phyloP scores from a whole-genome alignment of 768 basidiomycete species.

The Boletellus emodensis region DNA sequence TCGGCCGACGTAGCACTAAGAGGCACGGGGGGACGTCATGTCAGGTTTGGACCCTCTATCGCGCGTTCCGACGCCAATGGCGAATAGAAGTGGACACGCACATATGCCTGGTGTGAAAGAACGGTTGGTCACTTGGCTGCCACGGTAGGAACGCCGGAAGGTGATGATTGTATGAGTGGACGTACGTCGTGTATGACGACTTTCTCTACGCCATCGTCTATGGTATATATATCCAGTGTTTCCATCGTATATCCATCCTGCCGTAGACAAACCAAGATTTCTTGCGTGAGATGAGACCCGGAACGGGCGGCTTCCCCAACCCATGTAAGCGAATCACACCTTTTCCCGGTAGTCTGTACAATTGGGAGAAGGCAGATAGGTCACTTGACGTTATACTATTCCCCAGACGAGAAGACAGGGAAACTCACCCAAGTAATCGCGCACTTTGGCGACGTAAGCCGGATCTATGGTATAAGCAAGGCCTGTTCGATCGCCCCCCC shows the following conservation, averaged over 20 bases:
- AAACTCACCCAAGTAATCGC: conserved; percentile 72
- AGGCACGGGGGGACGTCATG: background rate
- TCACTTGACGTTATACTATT: background rate
- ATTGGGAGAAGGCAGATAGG: background rate
- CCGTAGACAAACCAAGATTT: background rate
- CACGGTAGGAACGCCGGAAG: too few relatives aligned
- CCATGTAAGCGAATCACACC: conserved; percentile 34
- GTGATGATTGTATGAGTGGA: background rate
- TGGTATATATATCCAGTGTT: conserved; percentile 64
- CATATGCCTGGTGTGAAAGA: conserved; percentile 42
- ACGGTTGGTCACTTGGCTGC: background rate
- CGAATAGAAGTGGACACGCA: conserved; percentile 27
- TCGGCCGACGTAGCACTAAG: conserved; percentile 81
- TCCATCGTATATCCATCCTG: conserved; percentile 92
- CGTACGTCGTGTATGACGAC: conserved; percentile 53
- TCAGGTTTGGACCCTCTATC: background rate
- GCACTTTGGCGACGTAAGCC: conserved; percentile 65
- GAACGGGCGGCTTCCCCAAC: background rate
- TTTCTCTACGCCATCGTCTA: conserved; percentile 46
- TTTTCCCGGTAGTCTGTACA: conserved; percentile 80
- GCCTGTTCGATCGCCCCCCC: conserved; percentile 39
- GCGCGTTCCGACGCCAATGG: too few relatives aligned
- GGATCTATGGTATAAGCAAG: conserved; percentile 88
- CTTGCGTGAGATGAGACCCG: background rate
- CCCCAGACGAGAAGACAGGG: background rate